phyloP scores from a whole-genome alignment of 1,284 basidiomycete species.

The Trichosporon sp. region DNA sequence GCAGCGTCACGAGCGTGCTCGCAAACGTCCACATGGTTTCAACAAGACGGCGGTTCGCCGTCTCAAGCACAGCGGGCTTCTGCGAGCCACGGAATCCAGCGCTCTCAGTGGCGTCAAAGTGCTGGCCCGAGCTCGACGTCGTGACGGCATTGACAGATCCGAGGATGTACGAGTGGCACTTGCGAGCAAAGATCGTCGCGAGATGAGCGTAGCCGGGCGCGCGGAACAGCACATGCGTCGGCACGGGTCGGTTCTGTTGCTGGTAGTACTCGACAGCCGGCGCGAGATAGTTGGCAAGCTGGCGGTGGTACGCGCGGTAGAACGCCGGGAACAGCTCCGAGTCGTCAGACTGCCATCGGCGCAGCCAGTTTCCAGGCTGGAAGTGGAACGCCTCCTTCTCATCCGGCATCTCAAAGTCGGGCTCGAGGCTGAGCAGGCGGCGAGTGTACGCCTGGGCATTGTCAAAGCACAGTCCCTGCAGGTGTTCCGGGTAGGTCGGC shows the following conservation, averaged over 20 bases:
- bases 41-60: slow-evolving; percentile 51
- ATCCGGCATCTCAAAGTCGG: slow-evolving; percentile 33
- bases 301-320: slow-evolving; percentile 53
- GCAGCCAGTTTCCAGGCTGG: slow-evolving; percentile 49
- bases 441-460: slow-evolving; percentile 43
- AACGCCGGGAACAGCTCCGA: slow-evolving; percentile 54
- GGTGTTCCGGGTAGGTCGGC: slow-evolving; percentile 39
- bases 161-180: slow-evolving; percentile 50
- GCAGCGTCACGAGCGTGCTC: slow-evolving; percentile 36
- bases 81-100: slow-evolving; percentile 50
- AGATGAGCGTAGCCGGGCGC: slow-evolving; percentile 51
- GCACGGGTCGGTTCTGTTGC: slow-evolving; percentile 32
- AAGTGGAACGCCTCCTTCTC: slow-evolving; percentile 49
- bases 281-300: slow-evolving; percentile 49
- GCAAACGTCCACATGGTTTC: slow-evolving; percentile 50
- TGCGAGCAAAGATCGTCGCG: slow-evolving; percentile 47
- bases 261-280: slow-evolving; percentile 42
- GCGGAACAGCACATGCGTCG: slow-evolving; percentile 41
- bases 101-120: slow-evolving; percentile 51
- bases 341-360: slow-evolving; percentile 51
- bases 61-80: slow-evolving; percentile 52
- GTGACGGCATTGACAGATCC: slow-evolving; percentile 49
- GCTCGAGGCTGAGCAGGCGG: slow-evolving; percentile 31
- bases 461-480: slow-evolving; percentile 41
- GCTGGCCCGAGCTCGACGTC: slow-evolving; percentile 43